These are phyloP conservation scores for Russula lepida DNA, from an alignment of 768 basidiomycete species.

Conservation along the genomic window DNA sequence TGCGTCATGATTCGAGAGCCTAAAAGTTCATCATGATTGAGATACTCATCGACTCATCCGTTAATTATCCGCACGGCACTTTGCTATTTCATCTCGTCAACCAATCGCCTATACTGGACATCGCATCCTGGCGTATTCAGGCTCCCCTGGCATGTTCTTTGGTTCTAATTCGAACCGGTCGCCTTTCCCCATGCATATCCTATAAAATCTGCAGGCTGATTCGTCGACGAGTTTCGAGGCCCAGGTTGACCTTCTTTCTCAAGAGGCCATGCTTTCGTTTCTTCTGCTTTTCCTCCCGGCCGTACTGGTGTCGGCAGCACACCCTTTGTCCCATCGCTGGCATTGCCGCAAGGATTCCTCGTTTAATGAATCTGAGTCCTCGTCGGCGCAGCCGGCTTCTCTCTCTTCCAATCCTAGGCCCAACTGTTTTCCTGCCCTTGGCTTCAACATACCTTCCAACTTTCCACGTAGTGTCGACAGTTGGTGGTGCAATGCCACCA, in stretches of 20 bases:
- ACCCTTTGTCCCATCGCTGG: background rate
- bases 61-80: no score
- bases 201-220: background rate
- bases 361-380: background rate
- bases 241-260: background rate
- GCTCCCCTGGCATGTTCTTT: background rate
- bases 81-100: background rate
- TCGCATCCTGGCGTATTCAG: no score
- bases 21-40: no score
- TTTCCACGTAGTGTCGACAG: constrained; percentile 31
- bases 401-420: background rate
- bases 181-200: background rate
- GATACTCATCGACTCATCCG: no score
- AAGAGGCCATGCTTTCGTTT: background rate
- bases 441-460: constrained; percentile 47
- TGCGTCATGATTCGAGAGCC: no score
- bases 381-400: background rate
- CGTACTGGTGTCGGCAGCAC: background rate
- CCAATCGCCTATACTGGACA: background rate
- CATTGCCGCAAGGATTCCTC: background rate
- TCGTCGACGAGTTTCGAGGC: background rate
- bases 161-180: background rate
- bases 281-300: background rate
- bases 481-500: constrained; percentile 50
- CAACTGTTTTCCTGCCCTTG: constrained; percentile 33